Conservation (phyloP, 257 asterid genomes). For the Scutellaria barbata region DNA sequence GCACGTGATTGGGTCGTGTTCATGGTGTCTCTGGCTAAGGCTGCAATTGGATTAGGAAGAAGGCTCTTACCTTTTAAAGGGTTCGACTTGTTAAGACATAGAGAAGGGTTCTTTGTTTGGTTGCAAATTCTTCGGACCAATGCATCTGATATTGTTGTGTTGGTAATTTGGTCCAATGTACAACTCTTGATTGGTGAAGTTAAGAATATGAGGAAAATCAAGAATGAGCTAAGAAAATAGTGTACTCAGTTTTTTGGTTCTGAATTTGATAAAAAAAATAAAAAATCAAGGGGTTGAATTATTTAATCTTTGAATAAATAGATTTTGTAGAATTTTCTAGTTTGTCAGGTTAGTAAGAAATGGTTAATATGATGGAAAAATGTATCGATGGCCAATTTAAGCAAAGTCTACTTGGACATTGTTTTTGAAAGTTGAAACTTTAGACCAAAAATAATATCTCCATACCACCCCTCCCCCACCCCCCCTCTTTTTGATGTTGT, state of each 20-base stretch:
- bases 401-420: neutral
- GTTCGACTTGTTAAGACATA: neutral
- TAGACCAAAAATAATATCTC: neutral
- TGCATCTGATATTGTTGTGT: too few relatives aligned
- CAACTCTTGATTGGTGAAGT: slow-evolving; percentile 10
- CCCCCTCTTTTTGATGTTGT: too few relatives aligned
- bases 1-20: neutral
- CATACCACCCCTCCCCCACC: too few relatives aligned
- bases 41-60: neutral
- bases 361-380: neutral
- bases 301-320: neutral
- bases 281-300: too few relatives aligned
- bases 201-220: slow-evolving; percentile 5
- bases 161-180: neutral
- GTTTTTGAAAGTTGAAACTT: neutral
- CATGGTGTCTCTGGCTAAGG: neutral
- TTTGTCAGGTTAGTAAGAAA: neutral
- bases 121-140: neutral
- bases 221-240: slow-evolving; percentile 18
- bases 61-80: neutral
- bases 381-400: neutral
- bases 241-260: neutral
- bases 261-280: too few relatives aligned
- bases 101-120: neutral
- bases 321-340: neutral